A percentile compares a stretch with the other conserved stretches of the same genome.
Evolutionary conservation across 768 basidiomycete genomes (phyloP).

Genomic region (Collybia sp.): DNA sequence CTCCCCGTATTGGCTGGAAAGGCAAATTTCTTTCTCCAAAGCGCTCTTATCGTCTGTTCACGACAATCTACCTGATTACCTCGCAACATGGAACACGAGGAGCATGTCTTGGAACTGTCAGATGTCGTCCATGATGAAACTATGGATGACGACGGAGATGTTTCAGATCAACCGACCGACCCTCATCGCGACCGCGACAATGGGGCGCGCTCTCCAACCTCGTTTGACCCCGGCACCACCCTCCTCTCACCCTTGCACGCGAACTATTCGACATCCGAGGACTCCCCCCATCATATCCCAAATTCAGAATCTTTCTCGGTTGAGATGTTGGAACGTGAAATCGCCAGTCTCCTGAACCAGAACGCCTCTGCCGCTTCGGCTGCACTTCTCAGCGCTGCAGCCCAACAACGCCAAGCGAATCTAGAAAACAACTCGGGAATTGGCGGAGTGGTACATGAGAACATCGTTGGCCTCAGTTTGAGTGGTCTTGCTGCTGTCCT

Average conservation of each 20-base stretch:
- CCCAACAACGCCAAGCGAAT: constrained; percentile 57
- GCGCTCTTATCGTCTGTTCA: constrained; percentile 2
- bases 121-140: constrained; percentile 84
- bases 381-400: constrained; percentile 59
- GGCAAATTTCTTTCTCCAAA: neutral
- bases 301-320: constrained; percentile 52
- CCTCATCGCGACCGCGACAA: constrained; percentile 17
- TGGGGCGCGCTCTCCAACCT: constrained; percentile 11
- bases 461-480: constrained; percentile 44
- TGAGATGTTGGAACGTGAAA: constrained; percentile 75
- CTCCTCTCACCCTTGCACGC: constrained; percentile 27
- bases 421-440: constrained; percentile 30
- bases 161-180: constrained; percentile 23
- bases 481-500: constrained; percentile 73
- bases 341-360: constrained; percentile 69
- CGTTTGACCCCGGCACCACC: constrained; percentile 21
- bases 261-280: constrained; percentile 29
- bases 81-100: constrained; percentile 46
- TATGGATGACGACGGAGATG: constrained; percentile 51
- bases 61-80: constrained; percentile 1
- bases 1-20: too few species aligned
- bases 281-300: constrained; percentile 29
- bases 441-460: constrained; percentile 22
- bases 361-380: constrained; percentile 68
- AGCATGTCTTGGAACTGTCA: constrained; percentile 68